Evolutionary conservation across 2,329 filamentous ascomycete genomes (phyloP).

Genomic region (Neofusicoccum kwambonambiense): DNA sequence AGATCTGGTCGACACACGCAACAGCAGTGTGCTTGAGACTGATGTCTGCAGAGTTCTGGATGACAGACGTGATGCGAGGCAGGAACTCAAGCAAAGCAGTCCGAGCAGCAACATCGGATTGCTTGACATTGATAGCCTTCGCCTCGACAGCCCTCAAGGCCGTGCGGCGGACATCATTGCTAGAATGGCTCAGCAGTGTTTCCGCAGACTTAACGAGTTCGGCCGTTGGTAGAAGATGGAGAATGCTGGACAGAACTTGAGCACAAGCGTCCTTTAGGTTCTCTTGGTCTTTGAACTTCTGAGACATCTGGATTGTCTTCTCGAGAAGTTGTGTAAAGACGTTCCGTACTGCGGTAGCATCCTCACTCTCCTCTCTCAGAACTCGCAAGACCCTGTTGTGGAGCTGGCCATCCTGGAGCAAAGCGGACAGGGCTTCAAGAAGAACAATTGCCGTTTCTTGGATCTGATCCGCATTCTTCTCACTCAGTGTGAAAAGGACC

Average conservation of each 20-base stretch:
- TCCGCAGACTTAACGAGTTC: conserved; percentile 91
- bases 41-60: conserved; percentile 69
- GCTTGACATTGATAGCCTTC: conserved; percentile 71
- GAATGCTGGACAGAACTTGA: conserved; percentile 72
- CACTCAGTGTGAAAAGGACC: conserved; percentile 64
- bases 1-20: conserved; percentile 86
- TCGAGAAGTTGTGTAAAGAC: conserved; percentile 41
- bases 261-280: conserved; percentile 50
- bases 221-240: conserved; percentile 79
- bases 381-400: conserved; percentile 31
- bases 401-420: conserved; percentile 35
- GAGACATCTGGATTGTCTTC: conserved; percentile 56
- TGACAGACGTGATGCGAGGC: conserved; percentile 72
- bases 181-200: conserved; percentile 71
- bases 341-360: conserved; percentile 29
- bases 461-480: conserved; percentile 42
- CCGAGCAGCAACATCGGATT: conserved; percentile 66
- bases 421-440: conserved; percentile 38
- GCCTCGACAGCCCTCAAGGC: conserved; percentile 68
- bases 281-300: conserved; percentile 54
- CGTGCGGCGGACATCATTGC: conserved; percentile 75
- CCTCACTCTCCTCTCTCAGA: conserved; percentile 28
- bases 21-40: conserved; percentile 82
- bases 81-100: conserved; percentile 74
- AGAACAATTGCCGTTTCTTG: conserved; percentile 38